Conservation (phyloP, 169 alveolate species). For the Cryptosporidium sp. region DNA sequence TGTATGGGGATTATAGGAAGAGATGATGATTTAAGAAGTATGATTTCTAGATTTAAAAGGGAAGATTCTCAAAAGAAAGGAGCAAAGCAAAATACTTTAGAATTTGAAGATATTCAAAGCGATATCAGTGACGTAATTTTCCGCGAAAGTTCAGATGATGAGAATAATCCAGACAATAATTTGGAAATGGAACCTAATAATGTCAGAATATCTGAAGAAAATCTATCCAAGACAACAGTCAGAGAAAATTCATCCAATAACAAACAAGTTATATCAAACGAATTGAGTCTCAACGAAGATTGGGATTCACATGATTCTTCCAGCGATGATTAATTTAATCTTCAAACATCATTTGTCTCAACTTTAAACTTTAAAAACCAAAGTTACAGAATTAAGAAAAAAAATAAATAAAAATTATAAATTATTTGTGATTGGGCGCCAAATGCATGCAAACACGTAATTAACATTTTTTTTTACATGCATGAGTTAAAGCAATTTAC, state of each 20-base stretch:
- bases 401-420: too few species aligned
- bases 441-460: background rate
- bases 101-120: constrained; percentile 66
- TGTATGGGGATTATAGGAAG: constrained; percentile 73
- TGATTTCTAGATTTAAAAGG: constrained; percentile 51
- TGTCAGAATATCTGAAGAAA: background rate
- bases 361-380: background rate
- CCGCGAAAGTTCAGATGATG: constrained; percentile 66
- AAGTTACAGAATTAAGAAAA: background rate
- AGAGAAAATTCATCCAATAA: background rate
- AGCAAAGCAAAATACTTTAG: background rate
- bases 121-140: constrained; percentile 71
- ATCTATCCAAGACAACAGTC: background rate
- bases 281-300: background rate
- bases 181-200: background rate
- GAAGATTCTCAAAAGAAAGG: constrained; percentile 22
- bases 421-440: constrained; percentile 2
- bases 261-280: background rate
- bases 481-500: background rate
- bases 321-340: background rate
- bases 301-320: constrained; percentile 18
- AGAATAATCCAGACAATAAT: background rate
- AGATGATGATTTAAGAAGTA: constrained; percentile 49
- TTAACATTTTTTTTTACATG: background rate
- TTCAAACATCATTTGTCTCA: background rate